Conservation (phyloP, 768 basidiomycete genomes). For the Naganishia randhawae region DNA sequence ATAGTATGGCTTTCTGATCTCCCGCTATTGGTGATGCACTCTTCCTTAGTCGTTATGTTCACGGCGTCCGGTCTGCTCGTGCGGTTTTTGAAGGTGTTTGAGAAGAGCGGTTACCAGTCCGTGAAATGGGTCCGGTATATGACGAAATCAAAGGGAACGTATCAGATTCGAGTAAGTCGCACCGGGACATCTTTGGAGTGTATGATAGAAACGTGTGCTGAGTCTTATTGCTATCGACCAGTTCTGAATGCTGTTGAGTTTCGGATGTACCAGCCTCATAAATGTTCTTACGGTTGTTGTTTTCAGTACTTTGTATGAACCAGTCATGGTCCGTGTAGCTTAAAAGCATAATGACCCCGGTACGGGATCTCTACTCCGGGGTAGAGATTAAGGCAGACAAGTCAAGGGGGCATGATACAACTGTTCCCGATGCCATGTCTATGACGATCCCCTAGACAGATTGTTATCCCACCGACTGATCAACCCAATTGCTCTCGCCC, state of each 20-base stretch:
- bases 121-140: constrained; percentile 95
- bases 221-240: no score
- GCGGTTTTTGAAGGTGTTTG: constrained; percentile 95
- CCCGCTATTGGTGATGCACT: not conserved
- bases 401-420: no score
- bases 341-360: no score
- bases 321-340: no score
- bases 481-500: constrained; percentile 87
- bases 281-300: not conserved
- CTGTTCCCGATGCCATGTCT: not conserved
- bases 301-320: no score
- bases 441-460: not conserved
- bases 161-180: constrained; percentile 90
- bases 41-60: constrained; percentile 85
- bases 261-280: no score
- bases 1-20: not conserved
- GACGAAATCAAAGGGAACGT: constrained; percentile 86
- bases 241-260: no score
- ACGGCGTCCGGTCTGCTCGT: constrained; percentile 94
- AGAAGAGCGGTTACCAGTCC: constrained; percentile 89
- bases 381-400: no score
- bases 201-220: no score
- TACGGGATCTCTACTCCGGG: no score
- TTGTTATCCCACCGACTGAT: constrained; percentile 51
- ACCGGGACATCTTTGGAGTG: no score